Base-by-base conservation (phyloP, 176 grass and related monocot genomes). In the Saccharum spontaneum region DNA sequence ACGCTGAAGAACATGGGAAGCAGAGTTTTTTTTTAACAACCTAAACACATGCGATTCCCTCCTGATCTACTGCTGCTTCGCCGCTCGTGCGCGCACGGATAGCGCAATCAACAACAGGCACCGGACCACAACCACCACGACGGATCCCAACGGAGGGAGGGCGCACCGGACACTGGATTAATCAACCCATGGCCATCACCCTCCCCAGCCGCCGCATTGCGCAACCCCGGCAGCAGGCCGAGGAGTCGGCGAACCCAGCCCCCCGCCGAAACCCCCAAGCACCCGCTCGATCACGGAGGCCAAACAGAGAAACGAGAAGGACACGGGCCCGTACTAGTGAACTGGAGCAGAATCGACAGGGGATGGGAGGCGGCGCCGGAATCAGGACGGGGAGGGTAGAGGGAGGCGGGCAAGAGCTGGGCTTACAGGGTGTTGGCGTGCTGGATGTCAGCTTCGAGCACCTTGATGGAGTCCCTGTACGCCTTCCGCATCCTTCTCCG, bases 371-470 rank as follows among this genome's bases (percentile, higher is more conserved):
- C 8, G 31, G 46, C 65, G 36, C 8, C 16, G 50, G 40, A 50
- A 52, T n/a, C 23, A 71, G 52, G 67, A 39, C 23, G 37, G 70
- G 33, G 12, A 5, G 22, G 3, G 10, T 0, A 31, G 38, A 6
- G 18, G 55, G 22, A 24, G 45, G 45, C 11, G 18, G 28, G 38
- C 11, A 12, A 23, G 22, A 23, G 8, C 55, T 62, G 69, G 15
- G 65, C 82, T 92, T 85, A 97, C 94, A 97, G 87, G 61, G 86
- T 87, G 87, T 97, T 97, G 80, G 92, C 90, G 78, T 97, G 90
- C 88, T 94, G 88, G 86, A 97, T 97, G 86, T 94, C 92, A 89
- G 94, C 94, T 94, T 97, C 92, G n/a, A 94, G 92, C 82, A 92
- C 81, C 90, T 97, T 97, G 83, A 97, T 82, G 65, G 92, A 97